Base-by-base conservation (phyloP, 2,329 filamentous ascomycete genomes). In the Beauveria scarabaeidicola region DNA sequence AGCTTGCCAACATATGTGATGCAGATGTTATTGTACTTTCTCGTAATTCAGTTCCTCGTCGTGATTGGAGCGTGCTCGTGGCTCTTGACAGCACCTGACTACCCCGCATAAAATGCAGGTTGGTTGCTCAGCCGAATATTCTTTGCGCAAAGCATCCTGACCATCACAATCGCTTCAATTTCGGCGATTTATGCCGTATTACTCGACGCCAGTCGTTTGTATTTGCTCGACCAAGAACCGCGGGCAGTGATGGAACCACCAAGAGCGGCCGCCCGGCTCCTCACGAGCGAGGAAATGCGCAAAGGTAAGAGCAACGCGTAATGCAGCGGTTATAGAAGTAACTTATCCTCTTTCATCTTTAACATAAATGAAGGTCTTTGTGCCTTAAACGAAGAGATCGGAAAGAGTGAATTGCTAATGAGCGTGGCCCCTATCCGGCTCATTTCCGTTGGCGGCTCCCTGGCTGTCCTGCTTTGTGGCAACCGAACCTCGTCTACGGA, bases 351-450 rank as follows among this genome's bases (percentile, higher is more conserved):
- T 4, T 50, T 50, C 25, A 43, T 9, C 40, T n/a, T 5, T 46
- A 11, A 5, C 4, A 23, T 36, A 4, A 40, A 40, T 10, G 3
- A 3, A 52, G 50, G 50, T 17, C 50, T 52, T 7, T 6, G 15
- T 40, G 11, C 32, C 3, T 17, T 69, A 10, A 64, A 69, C 38
- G 53, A 52, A 15, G 61, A 65, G n/a, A 63, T 69, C 19, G 63
- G 63, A 13, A 60, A 61, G 44, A 67, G 63, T 19, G 64, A 68
- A 27, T 60, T 68, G 21, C 62, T 69, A 29, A 66, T 66, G 64
- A 66, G 65, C 43, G 58, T 70, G 15, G 66, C 66, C 7, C 68
- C 68, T 9, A 61, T 70, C 43, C 63, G 66, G 13, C 64, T 69
- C 61, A 63, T 70, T 44, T 60, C 63, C 3, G 61, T 67, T 3